Base-by-base conservation (phyloP, 1,284 basidiomycete genomes). In the Phlebopus sp. region DNA sequence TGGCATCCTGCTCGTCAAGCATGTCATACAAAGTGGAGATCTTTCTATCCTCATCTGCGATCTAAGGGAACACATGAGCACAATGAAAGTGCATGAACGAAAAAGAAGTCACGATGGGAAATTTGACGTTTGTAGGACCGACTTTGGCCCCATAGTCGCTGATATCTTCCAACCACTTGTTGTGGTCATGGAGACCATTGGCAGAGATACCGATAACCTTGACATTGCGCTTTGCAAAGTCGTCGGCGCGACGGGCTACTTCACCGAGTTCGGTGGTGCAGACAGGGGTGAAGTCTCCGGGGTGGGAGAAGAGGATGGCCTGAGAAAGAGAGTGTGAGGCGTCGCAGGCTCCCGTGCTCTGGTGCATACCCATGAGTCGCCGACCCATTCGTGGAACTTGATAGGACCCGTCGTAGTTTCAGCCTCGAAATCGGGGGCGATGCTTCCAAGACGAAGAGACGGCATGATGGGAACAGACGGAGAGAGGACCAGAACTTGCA, bases 251-350 rank as follows among this genome's bases (percentile, higher is more conserved):
- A 58, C 90, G 85, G 35, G 96, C 89, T 29, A 97, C 93, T 64
- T 97, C 95, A 46, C 92, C 94, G 43, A 99, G 86, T 76, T 99
- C 97, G 43, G 97, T 99, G 41, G 97, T 92, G 77, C 92, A 96
- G 45, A 95, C 84, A 39, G 87, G 87, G 19, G 86, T 88, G 63
- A 86, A 86, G 64, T 89, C 84, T 18, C 89, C 95, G 1, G 95
- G 96, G 71, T 98, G 96, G 31, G 90, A 93, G 79, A 97, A 97
- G 51, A 97, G 75, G 63, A 96, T 76, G 42, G 80, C 84, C 86
- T 88, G 44, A 31, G 30, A 14, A 42, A 7, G 23, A 15, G 14
- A 6, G 8, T n/a, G 17, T 54, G 8, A 62, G 51, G 13, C n/a
- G 30, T 23, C 11, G n/a, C 10, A 15, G 3, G 4, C 5, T 8